Percentiles rank a stretch among this genome's conserved stretches.
Evolutionary conservation across 139 green algal species (phyloP).

Genomic region (Picochlorum sp.): DNA sequence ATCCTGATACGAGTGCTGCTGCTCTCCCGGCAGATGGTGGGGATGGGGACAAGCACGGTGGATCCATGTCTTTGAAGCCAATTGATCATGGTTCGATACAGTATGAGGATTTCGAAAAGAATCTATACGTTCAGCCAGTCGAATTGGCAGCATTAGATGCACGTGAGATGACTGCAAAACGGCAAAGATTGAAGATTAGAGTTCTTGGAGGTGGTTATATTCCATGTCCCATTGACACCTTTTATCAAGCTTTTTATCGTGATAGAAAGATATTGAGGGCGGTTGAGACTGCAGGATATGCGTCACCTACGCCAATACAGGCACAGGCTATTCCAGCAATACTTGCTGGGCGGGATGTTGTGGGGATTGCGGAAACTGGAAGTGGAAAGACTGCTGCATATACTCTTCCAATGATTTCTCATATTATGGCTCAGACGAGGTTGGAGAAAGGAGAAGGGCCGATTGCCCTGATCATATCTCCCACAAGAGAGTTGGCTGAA

Average conservation of each 20-base stretch:
- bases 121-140: conserved; percentile 64
- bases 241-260: conserved; percentile 67
- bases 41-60: not conserved
- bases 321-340: conserved; percentile 66
- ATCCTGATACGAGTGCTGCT: not conserved
- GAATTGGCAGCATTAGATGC: conserved; percentile 50
- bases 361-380: conserved; percentile 81
- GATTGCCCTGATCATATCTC: conserved; percentile 76
- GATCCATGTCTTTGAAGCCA: conserved; percentile 36
- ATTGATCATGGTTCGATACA: conserved; percentile 54
- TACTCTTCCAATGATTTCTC: conserved; percentile 74
- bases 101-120: conserved; percentile 72
- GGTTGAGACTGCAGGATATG: conserved; percentile 57
- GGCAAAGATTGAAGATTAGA: conserved; percentile 49
- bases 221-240: conserved; percentile 55
- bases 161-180: conserved; percentile 43
- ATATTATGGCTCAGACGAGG: conserved; percentile 65
- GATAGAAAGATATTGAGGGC: conserved; percentile 48
- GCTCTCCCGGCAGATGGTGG: conserved; percentile 17
- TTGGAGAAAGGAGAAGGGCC: conserved; percentile 71
- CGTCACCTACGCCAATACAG: conserved; percentile 67
- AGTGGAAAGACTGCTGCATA: conserved; percentile 83
- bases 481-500: conserved; percentile 84
- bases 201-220: conserved; percentile 45
- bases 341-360: conserved; percentile 62